Evolutionary conservation across 495 filamentous ascomycete species (phyloP), one percentile per base, ranked within the genome.

Genomic region (Trichoderma virens): DNA sequence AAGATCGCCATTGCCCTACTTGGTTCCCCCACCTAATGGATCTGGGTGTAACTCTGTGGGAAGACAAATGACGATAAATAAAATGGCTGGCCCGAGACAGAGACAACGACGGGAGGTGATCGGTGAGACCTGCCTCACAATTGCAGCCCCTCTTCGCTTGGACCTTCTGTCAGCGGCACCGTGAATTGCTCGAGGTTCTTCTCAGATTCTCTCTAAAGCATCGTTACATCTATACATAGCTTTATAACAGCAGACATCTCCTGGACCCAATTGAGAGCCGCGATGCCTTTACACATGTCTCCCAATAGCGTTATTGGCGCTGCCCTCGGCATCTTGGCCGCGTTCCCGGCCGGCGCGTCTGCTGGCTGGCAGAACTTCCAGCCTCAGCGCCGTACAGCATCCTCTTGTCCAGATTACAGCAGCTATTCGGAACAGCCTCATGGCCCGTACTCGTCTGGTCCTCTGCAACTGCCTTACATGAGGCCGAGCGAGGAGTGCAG

Each of bases 401-500:
- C 51, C 16, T 56, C 51, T 9, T 87, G 84, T 65, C 84, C 84
- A 0, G 79, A 85, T 70, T 87, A 85, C 68, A 75, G 72, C 5
- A 60, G 65, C 23, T 86, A 83, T 73, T 72, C 84, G 4, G 69
- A 71, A 20, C 59, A 72, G 60, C 71, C 66, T 2, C 80, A 87
- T 56, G 67, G 67, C 2, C 82, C 82, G 1, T 70, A 77, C 34
- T 81, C 79, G 3, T 61, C 64, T 5, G 82, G 82, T 14, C 72
- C 67, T 13, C 75, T 80, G 62, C 59, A 70, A 9, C 73, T 88
- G 41, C 80, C 85, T 2, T 87, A 78, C 65, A 80, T 83, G 74
- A 78, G 86, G 9, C 87, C 86, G 2, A 66, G 70, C 0, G 68
- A 76, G 30, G 69, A 70, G 65, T 90, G 87, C 72, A 82, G 87